Percentiles rank a stretch among this genome's conserved stretches.
phyloP scores from a whole-genome alignment of 257 asterid genomes.

The Ophiorrhiza pumila region DNA sequence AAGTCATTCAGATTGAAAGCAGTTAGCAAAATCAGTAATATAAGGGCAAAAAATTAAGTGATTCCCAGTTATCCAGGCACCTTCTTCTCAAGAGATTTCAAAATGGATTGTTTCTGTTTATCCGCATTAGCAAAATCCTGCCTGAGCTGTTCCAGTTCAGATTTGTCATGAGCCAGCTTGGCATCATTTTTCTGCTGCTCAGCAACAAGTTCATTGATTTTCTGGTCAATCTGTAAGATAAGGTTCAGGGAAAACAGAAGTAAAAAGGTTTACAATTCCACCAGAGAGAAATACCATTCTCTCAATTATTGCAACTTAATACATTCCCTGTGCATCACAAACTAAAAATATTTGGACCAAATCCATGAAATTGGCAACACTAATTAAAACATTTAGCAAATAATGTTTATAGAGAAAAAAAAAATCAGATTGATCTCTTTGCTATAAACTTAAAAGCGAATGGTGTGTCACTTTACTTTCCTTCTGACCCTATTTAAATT shows the following conservation, averaged over 20 bases:
- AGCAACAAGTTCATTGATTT: slow-evolving; percentile 82
- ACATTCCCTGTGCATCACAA: not conserved
- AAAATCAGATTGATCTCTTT: too few relatives aligned
- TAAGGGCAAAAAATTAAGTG: slow-evolving; percentile 7
- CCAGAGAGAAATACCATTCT: not conserved
- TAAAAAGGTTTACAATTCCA: not conserved
- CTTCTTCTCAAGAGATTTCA: slow-evolving; percentile 82
- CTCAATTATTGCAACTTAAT: not conserved
- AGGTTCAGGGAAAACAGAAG: slow-evolving; percentile 60
- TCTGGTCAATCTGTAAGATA: slow-evolving; percentile 78
- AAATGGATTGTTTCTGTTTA: slow-evolving; percentile 74
- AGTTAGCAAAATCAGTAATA: slow-evolving; percentile 16
- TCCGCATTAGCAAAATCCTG: slow-evolving; percentile 75
- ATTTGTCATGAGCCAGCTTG: slow-evolving; percentile 87
- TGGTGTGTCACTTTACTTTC: not conserved
- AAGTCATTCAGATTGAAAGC: slow-evolving; percentile 14
- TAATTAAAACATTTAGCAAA: not conserved
- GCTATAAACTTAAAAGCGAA: not conserved
- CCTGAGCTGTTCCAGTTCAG: slow-evolving; percentile 75
- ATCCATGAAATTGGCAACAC: not conserved
- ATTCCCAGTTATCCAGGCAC: slow-evolving; percentile 33
- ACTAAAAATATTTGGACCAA: not conserved
- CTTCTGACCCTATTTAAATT: not conserved
- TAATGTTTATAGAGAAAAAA: too few relatives aligned
- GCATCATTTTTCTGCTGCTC: slow-evolving; percentile 99